phyloP scores from a whole-genome alignment of 1,139 yeast genomes.

The Candida sanyaensis region DNA sequence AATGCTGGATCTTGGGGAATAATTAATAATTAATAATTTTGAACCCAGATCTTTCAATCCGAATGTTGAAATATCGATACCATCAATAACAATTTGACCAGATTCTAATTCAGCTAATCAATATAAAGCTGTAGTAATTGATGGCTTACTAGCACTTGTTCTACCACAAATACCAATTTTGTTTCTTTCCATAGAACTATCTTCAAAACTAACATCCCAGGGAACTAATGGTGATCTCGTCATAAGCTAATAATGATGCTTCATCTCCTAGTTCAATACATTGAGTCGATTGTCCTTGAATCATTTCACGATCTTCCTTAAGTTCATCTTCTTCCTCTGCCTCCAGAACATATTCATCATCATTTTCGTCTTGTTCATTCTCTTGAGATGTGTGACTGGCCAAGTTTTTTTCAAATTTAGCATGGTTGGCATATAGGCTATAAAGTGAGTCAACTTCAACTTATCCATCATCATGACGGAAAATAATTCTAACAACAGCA shows the following conservation, averaged over 20 bases:
- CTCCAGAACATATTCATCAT: slow-evolving; percentile 13
- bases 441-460: slow-evolving; percentile 37
- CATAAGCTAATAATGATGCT: slow-evolving; percentile 65
- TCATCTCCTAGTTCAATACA: slow-evolving; percentile 19
- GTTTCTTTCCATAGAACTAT: slow-evolving; percentile 58
- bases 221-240: slow-evolving; percentile 71
- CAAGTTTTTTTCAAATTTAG: slow-evolving; percentile 48
- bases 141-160: slow-evolving; percentile 80
- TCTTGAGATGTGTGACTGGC: slow-evolving; percentile 19
- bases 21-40: slow-evolving; percentile 74
- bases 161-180: slow-evolving; percentile 78
- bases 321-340: slow-evolving; percentile 18
- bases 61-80: slow-evolving; percentile 58
- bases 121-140: slow-evolving; percentile 66
- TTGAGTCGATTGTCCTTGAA: slow-evolving; percentile 20
- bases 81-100: slow-evolving; percentile 64
- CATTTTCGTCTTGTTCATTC: slow-evolving; percentile 26
- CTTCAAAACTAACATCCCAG: slow-evolving; percentile 48
- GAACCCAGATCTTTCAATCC: slow-evolving; percentile 78
- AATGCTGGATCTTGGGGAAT: slow-evolving; percentile 95
- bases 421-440: slow-evolving; percentile 35
- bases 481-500: slow-evolving; percentile 41
- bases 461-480: slow-evolving; percentile 47
- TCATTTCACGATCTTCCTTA: slow-evolving; percentile 21
- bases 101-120: slow-evolving; percentile 55